Evolutionary conservation across 139 green algal genomes (phyloP).

Genomic region (Raphidocelis subcapitata): DNA sequence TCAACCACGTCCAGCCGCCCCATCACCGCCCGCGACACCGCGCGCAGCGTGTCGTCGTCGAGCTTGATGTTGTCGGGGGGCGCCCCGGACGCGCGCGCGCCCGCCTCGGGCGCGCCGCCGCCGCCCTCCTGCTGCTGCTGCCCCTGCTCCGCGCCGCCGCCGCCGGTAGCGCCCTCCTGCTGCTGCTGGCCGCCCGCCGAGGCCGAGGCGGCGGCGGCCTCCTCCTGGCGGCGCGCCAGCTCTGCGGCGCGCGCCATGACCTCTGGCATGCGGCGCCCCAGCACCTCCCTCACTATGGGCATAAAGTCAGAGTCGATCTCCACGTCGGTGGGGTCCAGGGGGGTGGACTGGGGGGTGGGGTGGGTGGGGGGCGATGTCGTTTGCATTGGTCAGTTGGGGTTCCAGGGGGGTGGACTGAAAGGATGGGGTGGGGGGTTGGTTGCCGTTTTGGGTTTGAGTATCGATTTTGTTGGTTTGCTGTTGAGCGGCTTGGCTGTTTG

Average conservation of each 20-base stretch:
- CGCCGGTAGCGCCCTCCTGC: neutral
- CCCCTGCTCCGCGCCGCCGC: neutral
- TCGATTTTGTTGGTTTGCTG: too few relatives aligned
- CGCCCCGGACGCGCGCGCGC: neutral
- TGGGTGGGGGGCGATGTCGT: too few relatives aligned
- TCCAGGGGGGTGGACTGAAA: neutral
- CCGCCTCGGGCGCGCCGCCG: neutral
- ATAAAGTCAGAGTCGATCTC: conserved; percentile 48
- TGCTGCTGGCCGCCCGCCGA: too few relatives aligned
- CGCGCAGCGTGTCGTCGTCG: conserved; percentile 36
- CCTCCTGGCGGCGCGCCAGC: conserved; percentile 7
- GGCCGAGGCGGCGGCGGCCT: too few relatives aligned
- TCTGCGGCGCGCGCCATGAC: conserved; percentile 15
- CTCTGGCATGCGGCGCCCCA: conserved; percentile 36
- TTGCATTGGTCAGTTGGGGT: neutral
- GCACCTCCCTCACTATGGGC: conserved; percentile 51
- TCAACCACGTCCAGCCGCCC: conserved; percentile 57
- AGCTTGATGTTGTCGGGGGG: conserved; percentile 21
- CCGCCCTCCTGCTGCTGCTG: neutral
- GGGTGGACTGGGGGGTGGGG: conserved; percentile 25
- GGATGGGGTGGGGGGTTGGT: too few relatives aligned
- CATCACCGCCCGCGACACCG: conserved; percentile 46
- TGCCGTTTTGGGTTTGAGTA: too few relatives aligned
- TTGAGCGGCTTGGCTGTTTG: too few relatives aligned
- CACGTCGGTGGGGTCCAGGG: conserved; percentile 28